phyloP scores from a whole-genome alignment of 805 yeast species.

The Ogataea neopini region DNA sequence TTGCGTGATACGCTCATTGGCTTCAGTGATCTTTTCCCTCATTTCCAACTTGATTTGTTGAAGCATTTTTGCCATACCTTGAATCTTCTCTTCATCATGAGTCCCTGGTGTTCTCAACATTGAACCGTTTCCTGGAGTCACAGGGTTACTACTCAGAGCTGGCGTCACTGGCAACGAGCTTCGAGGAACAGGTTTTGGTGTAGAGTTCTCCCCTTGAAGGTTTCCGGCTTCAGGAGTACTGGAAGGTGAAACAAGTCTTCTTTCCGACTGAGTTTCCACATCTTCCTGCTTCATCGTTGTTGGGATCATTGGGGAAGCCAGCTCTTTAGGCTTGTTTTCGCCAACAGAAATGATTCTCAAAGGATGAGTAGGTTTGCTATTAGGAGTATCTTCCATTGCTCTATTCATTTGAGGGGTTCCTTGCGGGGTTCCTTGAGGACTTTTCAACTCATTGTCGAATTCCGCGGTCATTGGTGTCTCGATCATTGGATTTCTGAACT shows the following conservation, averaged over 20 bases:
- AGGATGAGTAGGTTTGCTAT: conserved; percentile 21
- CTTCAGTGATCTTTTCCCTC: conserved; percentile 54
- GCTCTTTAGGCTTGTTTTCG: conserved; percentile 4
- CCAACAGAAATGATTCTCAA: conserved; percentile 16
- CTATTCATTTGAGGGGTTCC: conserved; percentile 2
- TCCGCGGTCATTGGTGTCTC: conserved; percentile 18
- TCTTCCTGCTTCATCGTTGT: neutral
- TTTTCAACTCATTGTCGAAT: conserved; percentile 10
- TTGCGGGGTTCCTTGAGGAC: conserved; percentile 10
- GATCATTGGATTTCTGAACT: conserved; percentile 17
- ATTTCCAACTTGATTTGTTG: conserved; percentile 42
- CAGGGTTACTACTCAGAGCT: neutral
- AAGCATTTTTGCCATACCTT: conserved; percentile 29
- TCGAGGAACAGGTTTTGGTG: neutral
- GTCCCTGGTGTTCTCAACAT: neutral
- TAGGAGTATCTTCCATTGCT: conserved; percentile 13
- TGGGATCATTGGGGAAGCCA: conserved; percentile 21
- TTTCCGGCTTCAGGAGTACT: neutral
- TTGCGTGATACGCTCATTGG: conserved; percentile 51
- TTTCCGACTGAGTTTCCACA: neutral
- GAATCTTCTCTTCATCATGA: conserved; percentile 23
- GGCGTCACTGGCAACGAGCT: neutral
- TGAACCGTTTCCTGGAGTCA: neutral
- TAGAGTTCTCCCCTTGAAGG: neutral
- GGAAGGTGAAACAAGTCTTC: neutral